Evolutionary conservation across 1,284 basidiomycete species (phyloP).

Genomic region (Ganoderma resinaceum): DNA sequence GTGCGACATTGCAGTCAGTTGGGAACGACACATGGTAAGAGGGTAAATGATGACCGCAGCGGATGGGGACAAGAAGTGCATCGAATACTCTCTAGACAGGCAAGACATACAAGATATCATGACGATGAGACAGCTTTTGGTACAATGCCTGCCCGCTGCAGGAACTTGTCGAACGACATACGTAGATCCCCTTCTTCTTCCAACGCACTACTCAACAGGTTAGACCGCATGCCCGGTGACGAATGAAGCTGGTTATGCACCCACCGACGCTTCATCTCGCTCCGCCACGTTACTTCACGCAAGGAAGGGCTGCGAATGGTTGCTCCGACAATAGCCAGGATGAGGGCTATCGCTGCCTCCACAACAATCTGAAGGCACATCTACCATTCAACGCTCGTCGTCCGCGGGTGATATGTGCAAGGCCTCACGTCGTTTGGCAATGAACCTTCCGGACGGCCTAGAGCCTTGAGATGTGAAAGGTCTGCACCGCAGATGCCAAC

Average conservation of each 20-base stretch:
- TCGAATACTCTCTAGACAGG: not conserved
- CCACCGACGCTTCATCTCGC: slow-evolving; percentile 85
- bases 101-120: not conserved
- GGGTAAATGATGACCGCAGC: not conserved
- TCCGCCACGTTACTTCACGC: slow-evolving; percentile 88
- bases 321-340: slow-evolving; percentile 75
- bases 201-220: slow-evolving; percentile 45
- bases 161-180: slow-evolving; percentile 72
- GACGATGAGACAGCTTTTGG: slow-evolving; percentile 20
- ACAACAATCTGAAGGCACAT: slow-evolving; percentile 63
- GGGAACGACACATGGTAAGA: not conserved
- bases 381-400: not conserved
- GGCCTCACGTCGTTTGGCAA: slow-evolving; percentile 68
- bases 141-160: slow-evolving; percentile 60
- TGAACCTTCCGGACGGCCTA: slow-evolving; percentile 70
- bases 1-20: not conserved
- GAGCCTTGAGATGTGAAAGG: slow-evolving; percentile 74
- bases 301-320: slow-evolving; percentile 71
- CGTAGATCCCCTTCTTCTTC: slow-evolving; percentile 85
- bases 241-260: slow-evolving; percentile 14
- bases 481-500: slow-evolving; percentile 50
- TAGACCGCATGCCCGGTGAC: not conserved
- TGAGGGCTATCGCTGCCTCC: slow-evolving; percentile 71
- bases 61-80: not conserved
- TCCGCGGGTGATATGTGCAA: slow-evolving; percentile 1